Evolutionary conservation across 2,329 filamentous ascomycete species (phyloP), one percentile per base, ranked within the genome.

Genomic region (Alternaria sp.): DNA sequence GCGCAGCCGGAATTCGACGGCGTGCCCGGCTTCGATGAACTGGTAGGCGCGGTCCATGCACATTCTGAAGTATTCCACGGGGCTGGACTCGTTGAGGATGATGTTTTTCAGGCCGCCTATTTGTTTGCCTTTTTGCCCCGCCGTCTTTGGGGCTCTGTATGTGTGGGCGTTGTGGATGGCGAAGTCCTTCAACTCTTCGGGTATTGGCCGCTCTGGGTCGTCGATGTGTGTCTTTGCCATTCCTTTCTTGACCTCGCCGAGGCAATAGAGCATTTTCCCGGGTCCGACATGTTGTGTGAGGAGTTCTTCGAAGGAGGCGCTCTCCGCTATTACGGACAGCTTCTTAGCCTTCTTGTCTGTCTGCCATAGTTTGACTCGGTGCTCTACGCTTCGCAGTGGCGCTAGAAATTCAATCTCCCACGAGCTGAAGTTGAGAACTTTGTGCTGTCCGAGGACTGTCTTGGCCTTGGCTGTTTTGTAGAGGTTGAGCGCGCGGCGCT

Each of bases 401-500:
- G 65, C 11, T 1, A 7, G 4, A 8, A 12, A 6, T 5, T 56
- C 59, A 17, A 63, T 3, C 0, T 63, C 7, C 50, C 73, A 77
- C 4, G 15, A 26, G 0, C 53, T 19, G 12, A 75, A 76, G 8
- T 43, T 53, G 5, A 77, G 30, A 5, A 75, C 21, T 45, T 75
- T 76, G 66, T 77, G 73, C 65, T 67, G 66, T 8, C 74, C 74
- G 10, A 74, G 57, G 9, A 65, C 57, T 10, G 70, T 73, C 55
- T 63, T 70, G 17, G 73, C 59, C 52, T 36, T 64, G 30, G 75
- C 73, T 17, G 70, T 72, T 58, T 73, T 73, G 70, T 75, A 76
- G 23, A 77, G 69, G 46, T 72, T 65, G 17, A 78, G 59, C 17
- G 65, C 57, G 50, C 75, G 71, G 21, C 65, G 64, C 50, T 72